Conservation (phyloP, 2,329 filamentous ascomycete genomes). For the Hypoxylon sp. region DNA sequence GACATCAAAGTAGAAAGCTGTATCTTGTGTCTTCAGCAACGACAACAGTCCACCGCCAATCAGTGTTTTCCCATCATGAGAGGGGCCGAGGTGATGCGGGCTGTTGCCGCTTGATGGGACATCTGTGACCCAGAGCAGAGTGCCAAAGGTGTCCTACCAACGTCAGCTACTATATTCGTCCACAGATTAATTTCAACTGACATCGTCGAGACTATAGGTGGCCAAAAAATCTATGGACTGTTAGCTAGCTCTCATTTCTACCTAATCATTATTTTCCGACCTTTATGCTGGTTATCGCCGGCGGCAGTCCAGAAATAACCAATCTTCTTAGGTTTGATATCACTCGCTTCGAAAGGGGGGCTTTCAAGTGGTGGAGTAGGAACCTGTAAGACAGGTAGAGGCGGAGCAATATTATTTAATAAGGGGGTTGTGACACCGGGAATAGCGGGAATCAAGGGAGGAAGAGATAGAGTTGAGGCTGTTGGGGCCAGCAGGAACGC, state of each 20-base stretch:
- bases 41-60: slow-evolving; percentile 72
- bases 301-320: slow-evolving; percentile 76
- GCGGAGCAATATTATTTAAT: slow-evolving; percentile 64
- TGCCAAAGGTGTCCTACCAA: slow-evolving; percentile 71
- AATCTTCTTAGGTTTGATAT: slow-evolving; percentile 76
- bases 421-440: slow-evolving; percentile 71
- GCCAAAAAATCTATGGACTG: slow-evolving; percentile 65
- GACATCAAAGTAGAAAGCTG: slow-evolving; percentile 74
- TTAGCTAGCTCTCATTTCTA: not conserved
- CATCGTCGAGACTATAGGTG: slow-evolving; percentile 72
- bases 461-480: slow-evolving; percentile 56
- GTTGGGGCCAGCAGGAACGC: slow-evolving; percentile 16
- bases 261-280: not conserved
- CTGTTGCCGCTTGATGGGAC: slow-evolving; percentile 72
- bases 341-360: slow-evolving; percentile 66
- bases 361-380: slow-evolving; percentile 72
- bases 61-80: slow-evolving; percentile 70
- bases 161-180: not conserved
- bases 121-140: slow-evolving; percentile 70
- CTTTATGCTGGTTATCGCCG: slow-evolving; percentile 71
- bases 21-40: slow-evolving; percentile 73
- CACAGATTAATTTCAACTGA: slow-evolving; percentile 50
- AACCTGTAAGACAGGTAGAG: slow-evolving; percentile 71
- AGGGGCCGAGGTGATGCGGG: slow-evolving; percentile 71
- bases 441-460: slow-evolving; percentile 71